Base-by-base conservation (phyloP, 331 rosid species). In the Telfairia occidentalis region DNA sequence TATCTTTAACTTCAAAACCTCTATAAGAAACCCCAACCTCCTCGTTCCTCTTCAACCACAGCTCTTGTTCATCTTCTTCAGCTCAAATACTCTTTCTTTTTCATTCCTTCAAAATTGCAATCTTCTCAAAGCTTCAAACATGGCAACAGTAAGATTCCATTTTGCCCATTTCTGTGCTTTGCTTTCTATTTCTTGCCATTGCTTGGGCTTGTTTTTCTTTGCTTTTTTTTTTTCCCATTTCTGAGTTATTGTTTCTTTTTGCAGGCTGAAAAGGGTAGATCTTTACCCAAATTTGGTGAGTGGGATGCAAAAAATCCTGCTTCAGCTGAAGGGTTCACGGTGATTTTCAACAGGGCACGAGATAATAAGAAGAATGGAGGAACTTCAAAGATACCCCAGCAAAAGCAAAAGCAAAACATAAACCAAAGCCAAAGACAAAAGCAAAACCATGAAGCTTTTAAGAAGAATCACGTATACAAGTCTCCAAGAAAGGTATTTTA, bases 231-330 rank as follows among this genome's bases (percentile, higher is more conserved):
- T 30, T 64, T 64, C 37, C 11, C 32, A 10, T 65, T 65, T n/a
- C 72, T 65, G 72, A 65, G 9, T 42, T 43, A 35, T 43, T 67
- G 12, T 13, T 15, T n/a, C n/a, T n/a, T 45, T 40, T 13, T 69
- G 57, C 38, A 89, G 92, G 71, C 76, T 50, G 86, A 85, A 2
- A 79, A 55, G 16, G 76, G 77, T 5, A 81, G 84, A 77, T 80
- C 93, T 69, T 75, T 90, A 52, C 96, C 96, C 0, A 93, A 93
- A 59, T 93, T 89, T 45, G 98, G 98, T 13, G 98, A 93, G 21
- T 90, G 98, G 96, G 98, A 93, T 82, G 96, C 85, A 61, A 90
- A 90, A 1, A 85, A 93, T 84, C 98, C 98, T 0, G 87, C 94
- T 2, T 81, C 96, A 18, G 94, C 96, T 0, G 93, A 91, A 71